A percentile compares a stretch with the other conserved stretches of the same genome.
phyloP scores from a whole-genome alignment of 805 yeast genomes.

The Barnettozyma salicaria region DNA sequence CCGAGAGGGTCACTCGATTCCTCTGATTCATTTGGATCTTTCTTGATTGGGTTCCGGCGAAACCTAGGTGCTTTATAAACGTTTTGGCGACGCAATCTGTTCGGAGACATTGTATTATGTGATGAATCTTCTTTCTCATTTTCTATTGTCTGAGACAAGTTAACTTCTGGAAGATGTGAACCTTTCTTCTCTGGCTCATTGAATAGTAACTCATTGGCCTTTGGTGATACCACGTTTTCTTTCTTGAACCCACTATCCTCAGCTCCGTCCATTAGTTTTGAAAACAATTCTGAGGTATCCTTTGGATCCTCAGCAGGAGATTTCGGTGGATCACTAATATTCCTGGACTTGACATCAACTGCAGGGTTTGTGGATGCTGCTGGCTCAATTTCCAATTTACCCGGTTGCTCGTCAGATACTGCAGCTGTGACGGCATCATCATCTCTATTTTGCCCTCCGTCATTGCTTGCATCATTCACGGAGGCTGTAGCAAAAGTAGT shows the following conservation, averaged over 20 bases:
- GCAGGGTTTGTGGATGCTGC: not conserved
- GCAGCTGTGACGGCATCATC: not conserved
- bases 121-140: slow-evolving; percentile 15
- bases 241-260: slow-evolving; percentile 19
- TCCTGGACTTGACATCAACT: not conserved
- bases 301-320: slow-evolving; percentile 8
- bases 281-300: slow-evolving; percentile 29
- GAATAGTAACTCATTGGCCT: slow-evolving; percentile 31
- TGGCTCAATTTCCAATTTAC: not conserved
- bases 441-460: slow-evolving; percentile 2
- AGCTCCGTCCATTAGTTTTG: slow-evolving; percentile 38
- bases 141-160: no score
- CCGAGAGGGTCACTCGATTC: slow-evolving; percentile 28
- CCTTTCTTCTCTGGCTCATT: slow-evolving; percentile 17
- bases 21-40: slow-evolving; percentile 9
- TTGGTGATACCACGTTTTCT: slow-evolving; percentile 20
- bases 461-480: slow-evolving; percentile 7
- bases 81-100: slow-evolving; percentile 36
- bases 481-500: slow-evolving; percentile 13
- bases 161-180: slow-evolving; percentile 7
- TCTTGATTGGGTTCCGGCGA: slow-evolving; percentile 31
- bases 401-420: slow-evolving; percentile 3
- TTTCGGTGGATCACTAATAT: slow-evolving; percentile 1
- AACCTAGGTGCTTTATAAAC: slow-evolving; percentile 44
- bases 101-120: slow-evolving; percentile 28